Evolutionary conservation across 2,329 filamentous ascomycete species (phyloP).

Genomic region (Colletotrichum lindemuthianum): DNA sequence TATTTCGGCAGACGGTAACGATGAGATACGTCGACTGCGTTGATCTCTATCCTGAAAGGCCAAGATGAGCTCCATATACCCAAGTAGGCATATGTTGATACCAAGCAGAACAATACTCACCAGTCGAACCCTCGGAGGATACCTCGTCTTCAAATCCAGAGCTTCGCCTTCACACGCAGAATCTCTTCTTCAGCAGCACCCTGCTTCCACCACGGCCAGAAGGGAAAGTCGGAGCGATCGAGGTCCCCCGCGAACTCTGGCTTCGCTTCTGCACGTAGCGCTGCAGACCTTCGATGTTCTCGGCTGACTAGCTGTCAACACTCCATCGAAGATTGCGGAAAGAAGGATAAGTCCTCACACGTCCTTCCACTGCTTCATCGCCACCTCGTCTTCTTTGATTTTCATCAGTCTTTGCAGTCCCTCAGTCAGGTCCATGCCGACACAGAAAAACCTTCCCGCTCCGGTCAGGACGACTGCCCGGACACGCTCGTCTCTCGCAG

Average conservation of each 20-base stretch:
- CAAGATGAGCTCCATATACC: too few relatives aligned
- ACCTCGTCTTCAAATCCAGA: neutral
- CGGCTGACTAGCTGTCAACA: neutral
- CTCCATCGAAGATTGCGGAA: too few relatives aligned
- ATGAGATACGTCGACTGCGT: too few relatives aligned
- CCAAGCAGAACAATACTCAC: too few relatives aligned
- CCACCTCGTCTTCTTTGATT: neutral
- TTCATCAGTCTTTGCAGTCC: neutral
- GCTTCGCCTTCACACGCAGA: neutral
- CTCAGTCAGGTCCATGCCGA: conserved; percentile 7
- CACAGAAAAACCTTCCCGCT: conserved; percentile 17
- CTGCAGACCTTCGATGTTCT: neutral
- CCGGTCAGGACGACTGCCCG: conserved; percentile 15
- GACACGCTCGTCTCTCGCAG: conserved; percentile 2
- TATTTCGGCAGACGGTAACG: too few relatives aligned
- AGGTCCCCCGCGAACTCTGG: conserved; percentile 1
- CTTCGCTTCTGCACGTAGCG: neutral
- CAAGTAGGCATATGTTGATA: neutral
- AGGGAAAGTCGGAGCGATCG: neutral
- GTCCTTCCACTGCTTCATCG: conserved; percentile 4
- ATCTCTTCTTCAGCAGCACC: neutral
- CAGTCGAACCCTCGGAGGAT: neutral
- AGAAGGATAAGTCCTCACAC: neutral
- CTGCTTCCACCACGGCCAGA: conserved; percentile 10
- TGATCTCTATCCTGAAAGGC: too few relatives aligned